Evolutionary conservation across 192 early-diverging fungal genomes (phyloP).

Genomic region (Coemansia guatemalensis): DNA sequence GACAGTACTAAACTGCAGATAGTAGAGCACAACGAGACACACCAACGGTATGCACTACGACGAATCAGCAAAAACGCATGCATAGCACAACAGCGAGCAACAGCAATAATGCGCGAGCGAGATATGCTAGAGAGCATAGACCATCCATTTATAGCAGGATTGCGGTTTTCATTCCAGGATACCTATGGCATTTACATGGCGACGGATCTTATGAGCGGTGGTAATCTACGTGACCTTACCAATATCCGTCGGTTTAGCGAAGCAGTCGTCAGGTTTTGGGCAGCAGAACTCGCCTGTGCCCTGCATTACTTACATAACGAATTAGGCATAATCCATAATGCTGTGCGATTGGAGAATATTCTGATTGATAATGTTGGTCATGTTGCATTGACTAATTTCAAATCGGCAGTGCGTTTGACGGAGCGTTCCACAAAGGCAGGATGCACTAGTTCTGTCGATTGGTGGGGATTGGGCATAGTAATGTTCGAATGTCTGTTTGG

Average conservation of each 20-base stretch:
- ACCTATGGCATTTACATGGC: conserved; percentile 88
- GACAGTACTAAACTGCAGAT: conserved; percentile 88
- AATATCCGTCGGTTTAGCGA: conserved; percentile 56
- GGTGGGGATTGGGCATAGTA: conserved; percentile 88
- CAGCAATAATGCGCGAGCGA: conserved; percentile 85
- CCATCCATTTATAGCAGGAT: conserved; percentile 75
- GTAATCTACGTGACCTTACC: conserved; percentile 79
- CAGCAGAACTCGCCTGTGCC: conserved; percentile 83
- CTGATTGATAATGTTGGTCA: conserved; percentile 73
- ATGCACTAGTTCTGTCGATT: conserved; percentile 73
- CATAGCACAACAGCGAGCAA: conserved; percentile 69
- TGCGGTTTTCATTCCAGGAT: conserved; percentile 94
- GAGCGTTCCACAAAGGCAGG: not conserved
- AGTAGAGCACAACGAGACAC: conserved; percentile 78
- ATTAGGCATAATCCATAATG: conserved; percentile 81
- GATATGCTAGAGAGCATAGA: conserved; percentile 78
- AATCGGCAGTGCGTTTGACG: conserved; percentile 70
- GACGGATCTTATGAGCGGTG: conserved; percentile 87
- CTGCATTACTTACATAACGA: conserved; percentile 75
- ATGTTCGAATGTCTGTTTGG: conserved; percentile 87
- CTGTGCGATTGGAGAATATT: conserved; percentile 86
- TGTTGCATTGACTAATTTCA: conserved; percentile 86
- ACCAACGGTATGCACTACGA: conserved; percentile 82
- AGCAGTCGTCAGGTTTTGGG: conserved; percentile 74
- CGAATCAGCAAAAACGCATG: conserved; percentile 91